Conservation (phyloP, 495 filamentous ascomycete species). For the Pyronema domesticum region DNA sequence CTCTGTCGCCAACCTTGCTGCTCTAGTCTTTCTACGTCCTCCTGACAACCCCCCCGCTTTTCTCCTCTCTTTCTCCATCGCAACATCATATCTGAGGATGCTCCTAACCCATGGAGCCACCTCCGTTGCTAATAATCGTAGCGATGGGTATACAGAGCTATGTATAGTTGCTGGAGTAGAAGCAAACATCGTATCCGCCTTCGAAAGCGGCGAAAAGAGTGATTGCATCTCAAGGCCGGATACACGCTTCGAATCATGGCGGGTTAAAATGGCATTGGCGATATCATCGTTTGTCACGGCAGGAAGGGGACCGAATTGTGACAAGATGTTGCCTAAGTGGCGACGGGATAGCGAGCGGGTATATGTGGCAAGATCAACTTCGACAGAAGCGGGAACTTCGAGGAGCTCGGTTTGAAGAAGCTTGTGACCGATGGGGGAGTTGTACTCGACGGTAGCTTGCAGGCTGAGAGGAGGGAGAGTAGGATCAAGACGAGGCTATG, state of each 20-base stretch:
- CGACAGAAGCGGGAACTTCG: conserved; percentile 8
- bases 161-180: neutral
- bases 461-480: conserved; percentile 42
- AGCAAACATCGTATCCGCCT: conserved; percentile 1
- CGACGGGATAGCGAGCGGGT: conserved; percentile 22
- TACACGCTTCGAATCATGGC: conserved; percentile 67
- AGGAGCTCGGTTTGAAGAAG: conserved; percentile 21
- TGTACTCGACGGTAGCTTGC: conserved; percentile 20
- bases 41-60: conserved; percentile 41
- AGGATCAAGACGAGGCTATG: conserved; percentile 9
- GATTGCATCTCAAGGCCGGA: conserved; percentile 51
- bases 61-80: conserved; percentile 30
- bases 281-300: conserved; percentile 7
- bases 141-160: neutral
- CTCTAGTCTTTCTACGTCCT: conserved; percentile 49
- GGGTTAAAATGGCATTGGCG: conserved; percentile 28
- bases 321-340: conserved; percentile 3
- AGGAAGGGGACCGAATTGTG: neutral
- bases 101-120: neutral
- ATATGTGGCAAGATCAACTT: conserved; percentile 20
- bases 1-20: conserved; percentile 66
- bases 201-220: conserved; percentile 24
- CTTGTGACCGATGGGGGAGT: conserved; percentile 9
- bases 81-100: neutral
- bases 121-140: neutral